These are phyloP conservation scores for Scytalidium sp. DNA, from an alignment of 2,329 filamentous ascomycete genomes.

Conservation along the genomic window DNA sequence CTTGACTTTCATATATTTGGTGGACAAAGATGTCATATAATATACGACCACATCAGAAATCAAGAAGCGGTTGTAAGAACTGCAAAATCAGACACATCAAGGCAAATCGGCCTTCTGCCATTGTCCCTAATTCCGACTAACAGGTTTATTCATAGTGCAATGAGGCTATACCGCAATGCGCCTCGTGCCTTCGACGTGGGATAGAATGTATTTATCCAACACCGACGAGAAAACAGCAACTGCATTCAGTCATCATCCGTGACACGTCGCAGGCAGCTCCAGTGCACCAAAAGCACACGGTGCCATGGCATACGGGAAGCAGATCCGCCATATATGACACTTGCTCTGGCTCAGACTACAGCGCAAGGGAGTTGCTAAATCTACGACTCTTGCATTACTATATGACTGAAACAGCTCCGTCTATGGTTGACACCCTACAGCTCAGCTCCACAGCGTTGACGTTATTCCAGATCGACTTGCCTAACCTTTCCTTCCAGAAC, in stretches of 20 bases:
- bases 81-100: neutral
- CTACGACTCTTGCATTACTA: slow-evolving; percentile 26
- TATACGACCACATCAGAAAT: neutral
- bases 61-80: neutral
- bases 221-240: neutral
- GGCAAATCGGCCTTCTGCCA: neutral
- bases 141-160: neutral
- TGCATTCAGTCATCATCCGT: neutral
- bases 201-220: neutral
- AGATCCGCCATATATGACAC: neutral
- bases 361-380: slow-evolving; percentile 3
- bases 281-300: neutral
- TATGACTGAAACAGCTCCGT: slow-evolving; percentile 16
- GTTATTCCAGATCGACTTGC: slow-evolving; percentile 14
- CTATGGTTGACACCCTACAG: slow-evolving; percentile 6
- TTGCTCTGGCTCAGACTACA: neutral
- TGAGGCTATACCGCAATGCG: neutral
- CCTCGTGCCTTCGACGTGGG: neutral
- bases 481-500: slow-evolving; percentile 24
- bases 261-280: neutral
- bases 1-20: too few relatives aligned
- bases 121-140: neutral
- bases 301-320: neutral
- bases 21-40: neutral
- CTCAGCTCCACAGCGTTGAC: slow-evolving; percentile 6